Evolutionary conservation across 1,284 basidiomycete genomes (phyloP).

Genomic region (Phylloporus sp.): DNA sequence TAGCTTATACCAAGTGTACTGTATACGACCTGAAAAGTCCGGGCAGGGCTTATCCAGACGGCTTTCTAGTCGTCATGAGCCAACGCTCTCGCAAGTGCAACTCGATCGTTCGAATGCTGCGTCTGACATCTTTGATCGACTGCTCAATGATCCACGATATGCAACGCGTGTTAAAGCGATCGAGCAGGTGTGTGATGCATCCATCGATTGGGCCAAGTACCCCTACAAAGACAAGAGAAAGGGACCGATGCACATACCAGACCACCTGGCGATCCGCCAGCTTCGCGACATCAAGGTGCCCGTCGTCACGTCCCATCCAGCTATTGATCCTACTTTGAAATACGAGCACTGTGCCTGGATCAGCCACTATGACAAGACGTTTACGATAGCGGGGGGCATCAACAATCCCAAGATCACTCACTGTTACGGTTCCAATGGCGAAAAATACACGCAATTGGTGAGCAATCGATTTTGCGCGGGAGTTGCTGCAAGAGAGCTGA

Average conservation of each 20-base stretch:
- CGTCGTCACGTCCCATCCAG: slow-evolving; percentile 77
- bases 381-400: slow-evolving; percentile 78
- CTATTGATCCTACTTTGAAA: slow-evolving; percentile 74
- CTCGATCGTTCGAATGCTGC: slow-evolving; percentile 74
- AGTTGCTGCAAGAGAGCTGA: slow-evolving; percentile 5
- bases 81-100: slow-evolving; percentile 43
- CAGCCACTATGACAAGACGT: slow-evolving; percentile 65
- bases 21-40: slow-evolving; percentile 57
- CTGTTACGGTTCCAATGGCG: slow-evolving; percentile 77
- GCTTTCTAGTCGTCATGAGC: slow-evolving; percentile 51
- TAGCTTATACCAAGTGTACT: slow-evolving; percentile 89
- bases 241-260: slow-evolving; percentile 49
- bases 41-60: slow-evolving; percentile 40
- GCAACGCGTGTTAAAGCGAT: slow-evolving; percentile 63
- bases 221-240: slow-evolving; percentile 50
- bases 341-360: slow-evolving; percentile 80
- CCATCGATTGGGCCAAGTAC: slow-evolving; percentile 82
- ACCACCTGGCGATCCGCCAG: slow-evolving; percentile 51
- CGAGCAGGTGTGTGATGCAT: slow-evolving; percentile 75
- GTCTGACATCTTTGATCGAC: slow-evolving; percentile 67
- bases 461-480: slow-evolving; percentile 36
- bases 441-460: slow-evolving; percentile 84
- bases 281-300: slow-evolving; percentile 75
- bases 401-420: slow-evolving; percentile 85
- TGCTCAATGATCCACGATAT: slow-evolving; percentile 53